Evolutionary conservation across 2,329 filamentous ascomycete species (phyloP).

Genomic region (Aspergillus ruber): DNA sequence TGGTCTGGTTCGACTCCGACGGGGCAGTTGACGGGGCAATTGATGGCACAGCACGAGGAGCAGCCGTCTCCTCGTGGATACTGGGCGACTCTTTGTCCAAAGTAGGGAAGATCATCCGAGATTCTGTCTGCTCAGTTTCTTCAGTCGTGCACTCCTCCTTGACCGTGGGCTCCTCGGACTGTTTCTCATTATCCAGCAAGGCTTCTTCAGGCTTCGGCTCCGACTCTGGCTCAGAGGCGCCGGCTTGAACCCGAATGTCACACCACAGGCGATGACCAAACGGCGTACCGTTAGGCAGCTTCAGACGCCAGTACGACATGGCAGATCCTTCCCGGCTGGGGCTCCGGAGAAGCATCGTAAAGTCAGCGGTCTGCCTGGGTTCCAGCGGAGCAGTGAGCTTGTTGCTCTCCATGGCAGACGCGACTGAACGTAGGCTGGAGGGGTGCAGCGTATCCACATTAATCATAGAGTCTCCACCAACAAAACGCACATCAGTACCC

Average conservation of each 20-base stretch:
- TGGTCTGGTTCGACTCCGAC: conserved; percentile 37
- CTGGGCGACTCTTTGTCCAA: conserved; percentile 93
- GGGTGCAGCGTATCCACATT: conserved; percentile 75
- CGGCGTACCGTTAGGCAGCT: conserved; percentile 68
- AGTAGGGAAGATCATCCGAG: conserved; percentile 93
- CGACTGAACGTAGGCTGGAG: conserved; percentile 68
- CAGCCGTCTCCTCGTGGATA: conserved; percentile 53
- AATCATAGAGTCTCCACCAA: conserved; percentile 95
- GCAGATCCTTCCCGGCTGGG: conserved; percentile 68
- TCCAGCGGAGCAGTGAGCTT: conserved; percentile 62
- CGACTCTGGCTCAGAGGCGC: conserved; percentile 8
- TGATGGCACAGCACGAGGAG: conserved; percentile 13
- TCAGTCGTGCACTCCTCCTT: conserved; percentile 29
- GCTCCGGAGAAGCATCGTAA: conserved; percentile 79
- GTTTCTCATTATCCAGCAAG: neutral
- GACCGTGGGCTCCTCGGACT: neutral
- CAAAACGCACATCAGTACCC: conserved; percentile 83
- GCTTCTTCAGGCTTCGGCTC: neutral
- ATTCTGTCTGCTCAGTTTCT: conserved; percentile 39
- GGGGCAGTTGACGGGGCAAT: conserved; percentile 18
- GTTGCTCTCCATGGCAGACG: conserved; percentile 75
- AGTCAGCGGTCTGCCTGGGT: conserved; percentile 68
- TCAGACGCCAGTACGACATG: conserved; percentile 96
- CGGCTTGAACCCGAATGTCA: conserved; percentile 63
- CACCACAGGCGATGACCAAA: conserved; percentile 97